Evolutionary conservation across 2,329 filamentous ascomycete genomes (phyloP).

Genomic region (Aspergillus phoenicis): DNA sequence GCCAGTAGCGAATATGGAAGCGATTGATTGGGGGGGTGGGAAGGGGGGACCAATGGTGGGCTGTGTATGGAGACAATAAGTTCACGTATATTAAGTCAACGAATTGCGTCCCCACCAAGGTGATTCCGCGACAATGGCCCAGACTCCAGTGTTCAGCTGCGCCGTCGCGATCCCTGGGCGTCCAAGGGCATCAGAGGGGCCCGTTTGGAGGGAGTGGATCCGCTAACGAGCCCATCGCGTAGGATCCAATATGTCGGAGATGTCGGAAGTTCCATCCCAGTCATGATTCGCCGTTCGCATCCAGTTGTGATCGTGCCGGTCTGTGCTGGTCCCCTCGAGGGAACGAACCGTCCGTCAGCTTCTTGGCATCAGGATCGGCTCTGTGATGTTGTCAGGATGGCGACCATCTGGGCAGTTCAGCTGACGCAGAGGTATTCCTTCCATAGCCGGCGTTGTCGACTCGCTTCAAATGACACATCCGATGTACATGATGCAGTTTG

Average conservation of each 20-base stretch:
- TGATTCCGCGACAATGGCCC: background rate
- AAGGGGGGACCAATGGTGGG: background rate
- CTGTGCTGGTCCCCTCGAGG: background rate
- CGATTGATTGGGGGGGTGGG: background rate
- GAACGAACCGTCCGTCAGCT: background rate
- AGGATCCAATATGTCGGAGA: background rate
- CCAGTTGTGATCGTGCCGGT: background rate
- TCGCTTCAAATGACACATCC: too few relatives aligned
- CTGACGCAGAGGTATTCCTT: background rate
- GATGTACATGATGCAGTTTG: background rate
- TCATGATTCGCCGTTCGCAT: background rate
- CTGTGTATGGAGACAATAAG: background rate
- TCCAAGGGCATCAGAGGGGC: background rate
- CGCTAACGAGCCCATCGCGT: background rate
- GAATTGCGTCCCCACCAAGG: background rate
- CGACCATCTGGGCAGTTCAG: background rate
- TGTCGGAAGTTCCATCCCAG: background rate
- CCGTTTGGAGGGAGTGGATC: background rate
- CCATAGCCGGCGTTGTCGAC: too few relatives aligned
- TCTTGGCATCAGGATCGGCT: background rate
- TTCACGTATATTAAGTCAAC: background rate
- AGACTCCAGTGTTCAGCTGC: conserved; percentile 1
- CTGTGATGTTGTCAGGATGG: background rate
- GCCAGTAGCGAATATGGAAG: background rate
- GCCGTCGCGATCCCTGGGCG: background rate